Evolutionary conservation across 2,329 filamentous ascomycete species (phyloP).

Genomic region (Fusarium irregulare): DNA sequence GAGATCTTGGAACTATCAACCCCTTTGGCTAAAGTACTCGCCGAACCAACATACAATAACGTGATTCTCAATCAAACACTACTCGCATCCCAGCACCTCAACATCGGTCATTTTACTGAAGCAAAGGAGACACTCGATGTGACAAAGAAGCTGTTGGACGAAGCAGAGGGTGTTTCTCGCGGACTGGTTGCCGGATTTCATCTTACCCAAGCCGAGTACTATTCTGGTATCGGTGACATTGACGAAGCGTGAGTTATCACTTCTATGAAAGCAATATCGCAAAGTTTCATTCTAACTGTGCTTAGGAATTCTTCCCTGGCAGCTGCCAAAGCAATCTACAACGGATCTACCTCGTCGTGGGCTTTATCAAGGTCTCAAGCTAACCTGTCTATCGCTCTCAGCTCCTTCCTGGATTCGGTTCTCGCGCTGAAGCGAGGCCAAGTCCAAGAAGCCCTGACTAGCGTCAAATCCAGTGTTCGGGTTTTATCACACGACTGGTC

Average conservation of each 20-base stretch:
- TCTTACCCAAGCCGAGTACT: slow-evolving; percentile 79
- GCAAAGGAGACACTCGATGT: slow-evolving; percentile 66
- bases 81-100: slow-evolving; percentile 65
- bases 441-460: slow-evolving; percentile 66
- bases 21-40: slow-evolving; percentile 53
- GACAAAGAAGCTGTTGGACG: slow-evolving; percentile 61
- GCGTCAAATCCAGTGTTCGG: slow-evolving; percentile 68
- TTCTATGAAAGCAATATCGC: not conserved
- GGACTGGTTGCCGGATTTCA: slow-evolving; percentile 67
- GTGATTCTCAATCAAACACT: slow-evolving; percentile 60
- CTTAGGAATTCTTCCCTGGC: slow-evolving; percentile 49
- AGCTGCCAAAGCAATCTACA: slow-evolving; percentile 55
- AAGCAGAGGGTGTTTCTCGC: slow-evolving; percentile 52
- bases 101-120: slow-evolving; percentile 62
- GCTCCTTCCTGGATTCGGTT: slow-evolving; percentile 69
- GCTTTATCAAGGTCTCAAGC: slow-evolving; percentile 50
- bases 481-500: slow-evolving; percentile 67
- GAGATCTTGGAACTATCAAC: slow-evolving; percentile 60
- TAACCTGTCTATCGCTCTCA: slow-evolving; percentile 47
- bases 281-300: slow-evolving; percentile 20
- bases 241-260: slow-evolving; percentile 65
- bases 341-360: slow-evolving; percentile 48
- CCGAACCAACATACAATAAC: slow-evolving; percentile 51
- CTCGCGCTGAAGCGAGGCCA: slow-evolving; percentile 72
- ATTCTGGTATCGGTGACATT: slow-evolving; percentile 72